Conservation (phyloP, 768 basidiomycete genomes). For the Leucosporidium creatinivorum region DNA sequence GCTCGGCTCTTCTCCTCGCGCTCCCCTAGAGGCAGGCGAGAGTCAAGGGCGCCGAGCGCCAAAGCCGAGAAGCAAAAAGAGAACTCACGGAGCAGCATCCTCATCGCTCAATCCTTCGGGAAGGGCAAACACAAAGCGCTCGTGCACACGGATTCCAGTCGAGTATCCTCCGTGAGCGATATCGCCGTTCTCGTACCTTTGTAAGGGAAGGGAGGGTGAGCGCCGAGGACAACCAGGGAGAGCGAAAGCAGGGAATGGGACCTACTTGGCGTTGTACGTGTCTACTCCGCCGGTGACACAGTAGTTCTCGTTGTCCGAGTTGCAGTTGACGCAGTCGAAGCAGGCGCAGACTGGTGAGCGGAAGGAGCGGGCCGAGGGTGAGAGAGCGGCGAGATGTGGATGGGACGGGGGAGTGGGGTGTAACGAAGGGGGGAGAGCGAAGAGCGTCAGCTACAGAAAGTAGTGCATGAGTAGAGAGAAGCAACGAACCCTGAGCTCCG, state of each 20-base stretch:
- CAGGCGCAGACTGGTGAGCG: slow-evolving; percentile 39
- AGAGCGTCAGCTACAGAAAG: background rate
- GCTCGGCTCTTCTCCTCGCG: too few relatives aligned
- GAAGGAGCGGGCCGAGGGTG: too few relatives aligned
- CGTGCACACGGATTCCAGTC: slow-evolving; percentile 37
- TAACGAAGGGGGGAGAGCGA: too few relatives aligned
- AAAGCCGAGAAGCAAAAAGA: too few relatives aligned
- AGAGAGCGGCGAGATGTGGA: slow-evolving; percentile 36
- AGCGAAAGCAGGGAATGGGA: background rate
- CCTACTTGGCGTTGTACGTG: slow-evolving; percentile 31
- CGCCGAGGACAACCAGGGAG: too few relatives aligned
- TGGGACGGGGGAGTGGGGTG: slow-evolving; percentile 37
- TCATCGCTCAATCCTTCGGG: slow-evolving; percentile 40
- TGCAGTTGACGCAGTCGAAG: slow-evolving; percentile 28
- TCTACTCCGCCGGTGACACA: slow-evolving; percentile 17
- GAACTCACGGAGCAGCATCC: slow-evolving; percentile 34
- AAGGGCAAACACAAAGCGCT: slow-evolving; percentile 42
- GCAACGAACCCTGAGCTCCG: slow-evolving; percentile 21
- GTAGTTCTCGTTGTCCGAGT: slow-evolving; percentile 32
- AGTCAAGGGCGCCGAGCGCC: too few relatives aligned
- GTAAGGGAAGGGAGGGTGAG: too few relatives aligned
- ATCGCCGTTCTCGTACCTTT: slow-evolving; percentile 1
- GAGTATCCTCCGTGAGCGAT: slow-evolving; percentile 41
- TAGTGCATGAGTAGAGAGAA: too few relatives aligned
- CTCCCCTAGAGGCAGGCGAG: too few relatives aligned